A percentile compares a stretch with the other conserved stretches of the same genome.
phyloP scores from a whole-genome alignment of 129 eudicot species.

The Lactuca sativa region DNA sequence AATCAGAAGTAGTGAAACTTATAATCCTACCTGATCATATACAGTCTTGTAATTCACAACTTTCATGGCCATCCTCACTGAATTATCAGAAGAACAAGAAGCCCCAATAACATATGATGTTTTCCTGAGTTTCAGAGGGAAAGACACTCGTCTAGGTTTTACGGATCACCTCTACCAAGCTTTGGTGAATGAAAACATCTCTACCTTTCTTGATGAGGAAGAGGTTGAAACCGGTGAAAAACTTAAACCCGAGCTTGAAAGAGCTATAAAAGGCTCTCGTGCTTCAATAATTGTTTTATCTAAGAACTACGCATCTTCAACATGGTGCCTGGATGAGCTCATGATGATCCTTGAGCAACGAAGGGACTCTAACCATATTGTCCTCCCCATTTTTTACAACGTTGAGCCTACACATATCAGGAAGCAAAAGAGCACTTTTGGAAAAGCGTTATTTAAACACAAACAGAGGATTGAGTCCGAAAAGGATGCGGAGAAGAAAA shows the following conservation, averaged over 20 bases:
- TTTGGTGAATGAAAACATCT: not conserved
- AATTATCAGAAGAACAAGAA: not conserved
- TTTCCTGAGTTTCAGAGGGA: not conserved
- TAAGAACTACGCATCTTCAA: not conserved
- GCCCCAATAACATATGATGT: not conserved
- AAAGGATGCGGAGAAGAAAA: not conserved
- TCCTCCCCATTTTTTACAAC: constrained; percentile 1
- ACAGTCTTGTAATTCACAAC: not conserved
- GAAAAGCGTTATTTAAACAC: not conserved
- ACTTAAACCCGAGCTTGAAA: not conserved
- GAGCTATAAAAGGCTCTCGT: constrained; percentile 1
- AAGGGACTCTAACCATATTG: not conserved
- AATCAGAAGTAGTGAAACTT: no score
- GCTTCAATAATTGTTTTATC: not conserved
- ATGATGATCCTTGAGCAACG: constrained; percentile 6
- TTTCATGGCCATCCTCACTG: not conserved
- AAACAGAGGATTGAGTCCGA: not conserved
- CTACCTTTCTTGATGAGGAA: not conserved
- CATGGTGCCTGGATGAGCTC: constrained; percentile 13
- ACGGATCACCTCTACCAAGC: not conserved
- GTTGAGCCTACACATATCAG: not conserved
- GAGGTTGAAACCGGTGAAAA: not conserved
- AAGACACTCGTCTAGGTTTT: not conserved
- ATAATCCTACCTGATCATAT: no score
- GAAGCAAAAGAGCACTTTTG: constrained; percentile 1